Evolutionary conservation across 305 asterid genomes (phyloP).

Genomic region (Solanum hybrid): DNA sequence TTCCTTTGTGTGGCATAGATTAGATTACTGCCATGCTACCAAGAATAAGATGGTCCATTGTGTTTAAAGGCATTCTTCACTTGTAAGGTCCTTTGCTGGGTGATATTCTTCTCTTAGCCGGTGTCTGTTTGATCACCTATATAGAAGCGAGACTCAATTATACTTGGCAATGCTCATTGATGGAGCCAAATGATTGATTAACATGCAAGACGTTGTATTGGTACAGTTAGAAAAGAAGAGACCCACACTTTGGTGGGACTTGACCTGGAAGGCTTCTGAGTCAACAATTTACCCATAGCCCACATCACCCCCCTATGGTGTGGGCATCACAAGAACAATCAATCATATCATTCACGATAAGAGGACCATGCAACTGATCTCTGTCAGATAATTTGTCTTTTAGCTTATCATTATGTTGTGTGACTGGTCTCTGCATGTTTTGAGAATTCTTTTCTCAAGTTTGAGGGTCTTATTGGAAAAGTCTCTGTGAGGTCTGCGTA

Average conservation of each 20-base stretch:
- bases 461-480: not conserved
- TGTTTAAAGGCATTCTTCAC: not conserved
- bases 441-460: not conserved
- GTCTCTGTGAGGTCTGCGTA: not conserved
- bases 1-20: not conserved
- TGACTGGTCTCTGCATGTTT: not conserved
- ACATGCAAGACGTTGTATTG: not conserved
- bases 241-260: not conserved
- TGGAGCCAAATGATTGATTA: not conserved
- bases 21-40: not conserved
- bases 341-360: not conserved
- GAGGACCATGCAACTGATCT: not conserved
- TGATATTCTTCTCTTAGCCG: not conserved
- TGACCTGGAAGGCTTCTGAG: not conserved
- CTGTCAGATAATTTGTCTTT: not conserved
- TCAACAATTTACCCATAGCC: not conserved
- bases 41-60: not conserved
- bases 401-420: not conserved
- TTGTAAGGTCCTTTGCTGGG: not conserved
- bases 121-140: not conserved
- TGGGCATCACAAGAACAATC: not conserved
- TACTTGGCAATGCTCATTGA: not conserved
- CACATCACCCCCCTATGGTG: not conserved
- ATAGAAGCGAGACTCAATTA: not conserved
- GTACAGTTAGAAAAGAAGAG: not conserved